Evolutionary conservation across 1,139 yeast species (phyloP), one percentile per base, ranked within the genome.

Genomic region (Geotrichum carabidarum): DNA sequence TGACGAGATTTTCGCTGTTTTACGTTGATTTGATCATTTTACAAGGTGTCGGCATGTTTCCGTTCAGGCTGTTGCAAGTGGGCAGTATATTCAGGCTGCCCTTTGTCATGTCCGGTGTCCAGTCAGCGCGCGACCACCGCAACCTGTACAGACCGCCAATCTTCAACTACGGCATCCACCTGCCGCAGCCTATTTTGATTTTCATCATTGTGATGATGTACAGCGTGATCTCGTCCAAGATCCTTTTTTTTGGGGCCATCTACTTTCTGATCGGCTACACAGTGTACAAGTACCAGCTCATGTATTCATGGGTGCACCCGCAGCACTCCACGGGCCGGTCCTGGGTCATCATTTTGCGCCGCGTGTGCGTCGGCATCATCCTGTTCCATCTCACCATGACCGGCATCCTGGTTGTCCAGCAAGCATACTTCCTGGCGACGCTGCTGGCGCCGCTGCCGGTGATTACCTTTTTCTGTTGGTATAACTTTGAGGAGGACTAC

Each of bases 311-410:
- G 74, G 88, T 86, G 37, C 95, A 88, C 66, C 87, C 93, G 4
- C 95, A 89, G 50, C 96, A 88, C 68, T 85, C 94, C 0, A 88
- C 95, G 0, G 96, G 95, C 3, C 83, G 84, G 63, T 91, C 87
- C 0, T 87, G 95, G 95, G 91, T 94, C 0, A 73, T 86, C 57
- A 84, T 88, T 2, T 82, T 83, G 68, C 77, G 94, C 60, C 74
- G 96, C 59, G 78, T 87, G 3, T 79, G 84, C 51, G 68, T 86
- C 48, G 95, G 95, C 0, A 68, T 87, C 44, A 69, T 84, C 15
- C 69, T 88, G 11, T 87, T 93, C 67, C 98, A 93, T 65, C 70
- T 91, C 56, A 88, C 96, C 14, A 89, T 90, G 89, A 90, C 91
- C 1, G 98, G 97, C 1, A 84, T 95, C 0, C 74, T 91, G 57